These are phyloP conservation scores for Protomyces arabidopsidicola DNA, from an alignment of 1,139 yeast genomes.

Conservation along the genomic window DNA sequence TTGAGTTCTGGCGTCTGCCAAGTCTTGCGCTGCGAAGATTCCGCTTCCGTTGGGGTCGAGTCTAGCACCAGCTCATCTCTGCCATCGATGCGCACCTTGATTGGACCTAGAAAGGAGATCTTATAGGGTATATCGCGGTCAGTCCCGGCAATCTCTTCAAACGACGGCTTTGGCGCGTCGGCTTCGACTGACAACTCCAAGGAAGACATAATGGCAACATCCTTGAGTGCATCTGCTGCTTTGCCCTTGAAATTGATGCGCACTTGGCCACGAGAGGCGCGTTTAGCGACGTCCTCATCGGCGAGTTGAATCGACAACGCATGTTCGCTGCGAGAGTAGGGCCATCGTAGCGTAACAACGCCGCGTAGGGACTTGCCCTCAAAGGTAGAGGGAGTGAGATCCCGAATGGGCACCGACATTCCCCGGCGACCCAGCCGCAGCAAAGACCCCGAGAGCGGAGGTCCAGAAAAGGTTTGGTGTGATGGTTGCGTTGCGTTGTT, in stretches of 20 bases:
- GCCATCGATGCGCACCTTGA: not conserved
- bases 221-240: conserved; percentile 27
- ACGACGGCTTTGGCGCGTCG: not conserved
- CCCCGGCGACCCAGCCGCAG: not conserved
- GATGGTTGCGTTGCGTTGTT: too few relatives aligned
- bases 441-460: too few relatives aligned
- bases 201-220: not conserved
- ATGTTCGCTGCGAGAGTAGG: conserved; percentile 29
- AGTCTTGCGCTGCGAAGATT: conserved; percentile 8
- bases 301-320: conserved; percentile 29
- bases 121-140: conserved; percentile 3
- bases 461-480: too few relatives aligned
- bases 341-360: conserved; percentile 31
- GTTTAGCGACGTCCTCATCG: conserved; percentile 29
- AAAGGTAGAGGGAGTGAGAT: conserved; percentile 4
- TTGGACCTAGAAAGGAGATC: conserved; percentile 1
- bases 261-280: conserved; percentile 31
- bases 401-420: conserved; percentile 2
- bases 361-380: conserved; percentile 25
- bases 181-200: conserved; percentile 4
- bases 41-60: not conserved
- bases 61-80: not conserved
- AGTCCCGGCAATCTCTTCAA: not conserved
- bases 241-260: conserved; percentile 29
- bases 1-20: conserved; percentile 22